phyloP scores from a whole-genome alignment of 345 rosid species.

The Syzygium aromaticum region DNA sequence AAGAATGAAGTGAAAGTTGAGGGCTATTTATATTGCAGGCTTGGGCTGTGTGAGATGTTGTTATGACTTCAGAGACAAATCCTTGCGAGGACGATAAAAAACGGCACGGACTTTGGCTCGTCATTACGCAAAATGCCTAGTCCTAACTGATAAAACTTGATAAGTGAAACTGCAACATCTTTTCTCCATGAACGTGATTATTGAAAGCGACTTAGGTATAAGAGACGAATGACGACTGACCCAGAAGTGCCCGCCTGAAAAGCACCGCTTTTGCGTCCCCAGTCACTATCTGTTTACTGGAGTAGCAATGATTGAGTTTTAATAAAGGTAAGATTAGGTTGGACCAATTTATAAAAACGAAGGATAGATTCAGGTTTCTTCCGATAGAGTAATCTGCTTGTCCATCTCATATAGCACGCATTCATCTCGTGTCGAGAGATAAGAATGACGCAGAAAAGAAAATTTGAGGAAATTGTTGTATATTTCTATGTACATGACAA shows the following conservation, averaged over 20 bases:
- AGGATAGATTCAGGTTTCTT: not conserved
- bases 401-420: not conserved
- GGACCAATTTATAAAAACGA: fast-evolving
- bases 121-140: not conserved
- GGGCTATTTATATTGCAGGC: not conserved
- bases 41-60: not conserved
- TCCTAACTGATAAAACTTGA: not conserved
- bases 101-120: not conserved
- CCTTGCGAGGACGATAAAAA: not conserved
- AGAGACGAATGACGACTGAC: not conserved
- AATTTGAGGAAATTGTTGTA: too few species aligned
- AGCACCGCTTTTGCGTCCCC: not conserved
- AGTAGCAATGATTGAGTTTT: not conserved
- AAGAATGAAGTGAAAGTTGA: not conserved
- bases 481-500: not conserved
- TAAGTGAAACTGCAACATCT: not conserved
- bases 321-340: not conserved
- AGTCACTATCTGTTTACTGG: not conserved
- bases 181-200: not conserved
- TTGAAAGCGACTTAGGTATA: not conserved
- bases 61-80: not conserved
- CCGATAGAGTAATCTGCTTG: not conserved
- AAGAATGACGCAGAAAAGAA: not conserved
- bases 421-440: not conserved
- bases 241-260: not conserved